phyloP scores from a whole-genome alignment of 805 yeast genomes.

The Candida verbasci region DNA sequence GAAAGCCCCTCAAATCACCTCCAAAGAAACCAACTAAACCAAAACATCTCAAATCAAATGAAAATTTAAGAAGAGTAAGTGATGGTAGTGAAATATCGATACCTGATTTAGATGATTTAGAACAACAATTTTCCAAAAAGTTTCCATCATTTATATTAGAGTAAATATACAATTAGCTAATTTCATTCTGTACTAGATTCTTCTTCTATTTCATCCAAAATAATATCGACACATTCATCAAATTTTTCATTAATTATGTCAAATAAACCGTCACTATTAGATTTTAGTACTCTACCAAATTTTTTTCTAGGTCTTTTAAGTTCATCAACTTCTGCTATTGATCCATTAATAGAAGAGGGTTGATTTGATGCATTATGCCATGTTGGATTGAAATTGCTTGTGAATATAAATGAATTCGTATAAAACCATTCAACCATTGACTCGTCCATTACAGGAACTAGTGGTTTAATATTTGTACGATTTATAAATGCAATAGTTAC shows the following conservation, averaged over 20 bases:
- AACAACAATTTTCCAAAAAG: constrained; percentile 50
- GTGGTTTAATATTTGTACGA: constrained; percentile 63
- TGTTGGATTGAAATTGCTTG: constrained; percentile 69
- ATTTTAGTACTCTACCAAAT: constrained; percentile 81
- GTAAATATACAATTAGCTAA: background rate
- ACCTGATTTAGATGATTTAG: constrained; percentile 57
- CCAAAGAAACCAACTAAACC: constrained; percentile 72
- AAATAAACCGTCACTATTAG: constrained; percentile 69
- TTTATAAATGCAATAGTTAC: constrained; percentile 71
- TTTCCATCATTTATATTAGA: constrained; percentile 56
- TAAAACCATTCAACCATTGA: constrained; percentile 88
- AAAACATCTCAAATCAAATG: constrained; percentile 39
- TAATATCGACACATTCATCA: constrained; percentile 81
- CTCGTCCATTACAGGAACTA: constrained; percentile 87
- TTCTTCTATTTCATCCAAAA: constrained; percentile 71
- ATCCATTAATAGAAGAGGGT: constrained; percentile 11
- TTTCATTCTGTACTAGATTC: constrained; percentile 9
- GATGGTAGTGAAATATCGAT: constrained; percentile 38
- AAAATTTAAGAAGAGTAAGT: constrained; percentile 22
- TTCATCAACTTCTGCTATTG: constrained; percentile 22
- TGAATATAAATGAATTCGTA: constrained; percentile 77
- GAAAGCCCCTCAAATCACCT: too few relatives aligned
- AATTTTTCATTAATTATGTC: constrained; percentile 76
- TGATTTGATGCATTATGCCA: constrained; percentile 53
- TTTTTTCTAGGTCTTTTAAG: constrained; percentile 80